Base-by-base conservation (phyloP, 176 grass and related monocot genomes). In the Aegilops longissima region DNA sequence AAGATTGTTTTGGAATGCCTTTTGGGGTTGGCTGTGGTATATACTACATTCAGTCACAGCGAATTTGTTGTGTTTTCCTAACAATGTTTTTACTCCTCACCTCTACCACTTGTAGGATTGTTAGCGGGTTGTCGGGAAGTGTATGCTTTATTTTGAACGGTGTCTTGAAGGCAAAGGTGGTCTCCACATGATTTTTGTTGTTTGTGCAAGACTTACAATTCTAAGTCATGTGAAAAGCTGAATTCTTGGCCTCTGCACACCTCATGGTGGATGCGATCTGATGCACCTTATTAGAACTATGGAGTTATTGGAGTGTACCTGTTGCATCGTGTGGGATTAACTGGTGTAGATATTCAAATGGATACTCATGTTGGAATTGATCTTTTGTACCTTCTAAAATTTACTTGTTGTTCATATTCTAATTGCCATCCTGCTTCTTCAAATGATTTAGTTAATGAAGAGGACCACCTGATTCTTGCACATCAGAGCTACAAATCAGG, bases 401-500 rank as follows among this genome's bases (percentile, higher is more conserved):
- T 30, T 42, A 30, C 21, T 14, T 16, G 67, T 76, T 44, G 25
- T 65, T 31, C 6, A 39, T 86, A 35, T 76, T 81, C 42, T 66
- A 77, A 81, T 61, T 72, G 11, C 16, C 44, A 58, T 70, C 35
- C 78, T 77, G 69, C 8, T 72, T 68, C 47, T 62, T 68, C 40
- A 24, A 58, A 47, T 86, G 74, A 23, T 79, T 27, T 86, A 90
- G 88, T 87, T 80, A 81, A 82, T 87, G 93, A 90, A 83, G 87
- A 90, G 33, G 67, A 76, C 21, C 84, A 87, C 69, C 58, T 95
- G 61, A 56, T 66, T 13, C 77, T 90, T 88, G 93, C 93, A 66
- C 90, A 95, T 85, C 90, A 95, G 77, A 92, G 80, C 78, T 95
- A 95, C 61, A 85, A 85, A 63, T 73, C 87, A 25, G 87, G 93